Conservation (phyloP, 352 stramenopile genomes). For the Phytophthora agathidicida region DNA sequence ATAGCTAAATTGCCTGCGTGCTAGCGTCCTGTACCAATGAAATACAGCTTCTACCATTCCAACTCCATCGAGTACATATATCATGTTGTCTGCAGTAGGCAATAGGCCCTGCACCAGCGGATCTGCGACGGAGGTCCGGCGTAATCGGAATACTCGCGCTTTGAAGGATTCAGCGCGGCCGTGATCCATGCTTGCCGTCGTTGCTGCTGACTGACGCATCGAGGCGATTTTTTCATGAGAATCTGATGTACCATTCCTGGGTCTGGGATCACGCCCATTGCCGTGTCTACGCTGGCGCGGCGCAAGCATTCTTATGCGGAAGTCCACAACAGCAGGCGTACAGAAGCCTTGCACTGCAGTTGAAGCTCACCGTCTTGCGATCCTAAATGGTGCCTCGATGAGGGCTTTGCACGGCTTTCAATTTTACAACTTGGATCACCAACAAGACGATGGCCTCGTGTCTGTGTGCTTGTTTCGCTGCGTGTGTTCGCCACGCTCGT, state of each 20-base stretch:
- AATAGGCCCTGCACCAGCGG: constrained; percentile 1
- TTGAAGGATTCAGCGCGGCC: not conserved
- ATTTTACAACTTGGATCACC: no score
- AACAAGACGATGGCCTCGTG: not conserved
- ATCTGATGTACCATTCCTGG: constrained; percentile 13
- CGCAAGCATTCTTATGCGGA: constrained; percentile 8
- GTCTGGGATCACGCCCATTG: constrained; percentile 6
- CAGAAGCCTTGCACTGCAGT: not conserved
- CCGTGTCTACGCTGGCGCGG: constrained; percentile 9
- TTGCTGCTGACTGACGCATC: constrained; percentile 14
- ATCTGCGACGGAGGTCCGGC: not conserved
- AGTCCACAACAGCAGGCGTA: constrained; percentile 17
- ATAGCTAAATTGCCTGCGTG: constrained; percentile 28
- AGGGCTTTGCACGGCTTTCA: no score
- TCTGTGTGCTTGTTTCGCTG: not conserved
- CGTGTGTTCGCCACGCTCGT: constrained; percentile 2
- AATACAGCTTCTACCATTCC: constrained; percentile 31
- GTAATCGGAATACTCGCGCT: constrained; percentile 10
- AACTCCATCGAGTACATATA: not conserved
- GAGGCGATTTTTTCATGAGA: constrained; percentile 22
- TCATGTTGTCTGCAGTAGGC: constrained; percentile 2
- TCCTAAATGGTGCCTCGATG: not conserved
- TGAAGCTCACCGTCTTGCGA: constrained; percentile 6
- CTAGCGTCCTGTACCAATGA: constrained; percentile 39
- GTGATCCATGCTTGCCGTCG: no score